Percentiles rank a stretch among this genome's conserved stretches.
phyloP scores from a whole-genome alignment of 352 stramenopile genomes.

The Pythium dissimile region DNA sequence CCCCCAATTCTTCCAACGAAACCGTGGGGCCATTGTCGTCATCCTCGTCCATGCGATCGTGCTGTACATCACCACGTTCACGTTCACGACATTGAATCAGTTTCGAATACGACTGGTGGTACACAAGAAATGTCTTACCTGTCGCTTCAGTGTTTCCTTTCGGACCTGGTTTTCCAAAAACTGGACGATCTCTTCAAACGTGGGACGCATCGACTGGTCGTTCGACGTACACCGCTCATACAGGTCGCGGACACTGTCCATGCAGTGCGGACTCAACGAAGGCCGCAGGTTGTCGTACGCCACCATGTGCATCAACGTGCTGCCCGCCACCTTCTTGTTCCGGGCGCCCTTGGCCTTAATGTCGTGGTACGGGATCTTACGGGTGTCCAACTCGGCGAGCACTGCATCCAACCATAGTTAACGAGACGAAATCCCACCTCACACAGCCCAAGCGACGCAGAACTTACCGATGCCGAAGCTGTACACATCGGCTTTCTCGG shows the following conservation, averaged over 20 bases:
- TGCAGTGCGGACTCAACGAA: conserved; percentile 79
- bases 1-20: conserved; percentile 78
- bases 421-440: background rate
- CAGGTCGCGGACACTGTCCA: conserved; percentile 76
- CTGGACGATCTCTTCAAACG: conserved; percentile 85
- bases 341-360: conserved; percentile 79
- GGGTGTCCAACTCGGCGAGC: conserved; percentile 78
- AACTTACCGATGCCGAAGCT: conserved; percentile 79
- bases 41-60: conserved; percentile 26
- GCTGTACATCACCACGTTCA: too few species aligned
- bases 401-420: conserved; percentile 34
- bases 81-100: background rate
- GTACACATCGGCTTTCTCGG: conserved; percentile 87
- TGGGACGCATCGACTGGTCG: conserved; percentile 68
- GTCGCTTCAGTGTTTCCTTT: conserved; percentile 79
- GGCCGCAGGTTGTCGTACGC: conserved; percentile 86
- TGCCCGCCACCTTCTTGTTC: conserved; percentile 85
- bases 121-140: conserved; percentile 37
- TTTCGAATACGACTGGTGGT: background rate
- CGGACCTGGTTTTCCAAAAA: conserved; percentile 82
- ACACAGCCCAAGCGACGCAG: too few species aligned
- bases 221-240: conserved; percentile 80
- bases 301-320: conserved; percentile 88
- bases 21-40: conserved; percentile 38
- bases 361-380: conserved; percentile 87